These are phyloP conservation scores for Trypanosoma boissoni DNA, from an alignment of 208 protist species.

Conservation along the genomic window DNA sequence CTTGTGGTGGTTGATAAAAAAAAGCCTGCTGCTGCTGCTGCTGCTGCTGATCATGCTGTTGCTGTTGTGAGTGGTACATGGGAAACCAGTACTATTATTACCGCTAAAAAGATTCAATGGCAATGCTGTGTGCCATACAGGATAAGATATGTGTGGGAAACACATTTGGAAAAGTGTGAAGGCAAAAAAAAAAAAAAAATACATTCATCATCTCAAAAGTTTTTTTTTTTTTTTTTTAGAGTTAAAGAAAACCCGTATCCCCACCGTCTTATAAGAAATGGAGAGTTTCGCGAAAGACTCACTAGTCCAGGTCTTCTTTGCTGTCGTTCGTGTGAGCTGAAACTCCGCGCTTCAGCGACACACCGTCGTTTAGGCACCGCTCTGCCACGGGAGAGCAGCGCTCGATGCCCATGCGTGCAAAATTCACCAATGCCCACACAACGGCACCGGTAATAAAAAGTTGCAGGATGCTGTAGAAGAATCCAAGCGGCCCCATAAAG, in stretches of 20 bases:
- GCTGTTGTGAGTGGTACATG: slow-evolving; percentile 7
- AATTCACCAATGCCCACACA: slow-evolving; percentile 18
- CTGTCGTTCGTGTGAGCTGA: background rate
- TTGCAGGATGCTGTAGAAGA: slow-evolving; percentile 42
- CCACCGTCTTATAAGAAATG: too few species aligned
- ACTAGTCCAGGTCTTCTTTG: background rate
- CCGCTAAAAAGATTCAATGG: too few species aligned
- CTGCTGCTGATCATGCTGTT: slow-evolving; percentile 18
- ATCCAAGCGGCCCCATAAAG: slow-evolving; percentile 37
- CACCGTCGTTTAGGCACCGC: background rate
- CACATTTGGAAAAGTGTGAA: too few species aligned
- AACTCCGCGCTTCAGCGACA: background rate
- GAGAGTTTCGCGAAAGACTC: too few species aligned
- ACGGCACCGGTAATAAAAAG: slow-evolving; percentile 24
- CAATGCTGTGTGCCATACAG: too few species aligned
- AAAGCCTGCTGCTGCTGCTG: slow-evolving; percentile 9
- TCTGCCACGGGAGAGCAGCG: slow-evolving; percentile 12
- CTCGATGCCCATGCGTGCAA: slow-evolving; percentile 28
- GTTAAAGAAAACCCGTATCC: too few species aligned
- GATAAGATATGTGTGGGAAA: too few species aligned
- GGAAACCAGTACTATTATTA: background rate
- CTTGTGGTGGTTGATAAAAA: slow-evolving; percentile 11
- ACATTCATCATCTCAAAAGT: too few species aligned
- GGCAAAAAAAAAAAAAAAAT: too few species aligned
- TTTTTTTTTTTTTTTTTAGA: too few species aligned